A percentile compares a stretch with the other conserved stretches of the same genome.
Conservation (phyloP, 1,139 yeast species). For the Kurtzmaniella quercitrusa region DNA sequence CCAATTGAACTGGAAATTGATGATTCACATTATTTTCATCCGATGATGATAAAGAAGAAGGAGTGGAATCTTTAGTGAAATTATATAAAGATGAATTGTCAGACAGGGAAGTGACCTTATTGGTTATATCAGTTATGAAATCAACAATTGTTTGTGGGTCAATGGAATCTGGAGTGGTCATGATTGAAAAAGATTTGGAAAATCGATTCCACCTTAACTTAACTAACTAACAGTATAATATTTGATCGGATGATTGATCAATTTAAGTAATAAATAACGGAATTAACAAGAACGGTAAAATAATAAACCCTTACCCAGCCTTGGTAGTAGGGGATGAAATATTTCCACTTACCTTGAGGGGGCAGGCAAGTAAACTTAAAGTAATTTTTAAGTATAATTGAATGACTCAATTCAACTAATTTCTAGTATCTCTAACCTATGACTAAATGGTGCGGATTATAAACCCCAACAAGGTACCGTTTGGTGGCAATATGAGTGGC, state of each 20-base stretch:
- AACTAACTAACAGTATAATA: no score
- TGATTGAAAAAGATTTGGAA: no score
- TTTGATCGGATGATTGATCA: neutral
- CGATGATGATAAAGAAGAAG: neutral
- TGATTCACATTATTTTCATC: neutral
- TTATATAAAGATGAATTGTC: neutral
- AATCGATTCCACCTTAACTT: no score
- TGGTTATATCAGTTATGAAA: neutral
- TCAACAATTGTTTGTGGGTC: neutral
- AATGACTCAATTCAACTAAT: neutral
- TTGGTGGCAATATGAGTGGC: neutral
- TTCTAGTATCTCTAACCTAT: neutral
- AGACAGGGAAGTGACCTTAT: neutral
- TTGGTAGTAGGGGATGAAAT: neutral
- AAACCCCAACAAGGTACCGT: neutral
- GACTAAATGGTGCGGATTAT: slow-evolving; percentile 1
- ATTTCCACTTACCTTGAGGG: neutral
- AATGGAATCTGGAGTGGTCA: neutral
- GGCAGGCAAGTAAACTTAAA: neutral
- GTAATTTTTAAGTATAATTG: neutral
- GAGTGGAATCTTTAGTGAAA: neutral
- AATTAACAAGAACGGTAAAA: no score
- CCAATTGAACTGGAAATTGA: neutral
- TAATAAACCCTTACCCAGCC: neutral
- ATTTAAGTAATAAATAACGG: no score